Evolutionary conservation across 805 yeast genomes (phyloP).

Genomic region (Yamadazyma ubonensis): DNA sequence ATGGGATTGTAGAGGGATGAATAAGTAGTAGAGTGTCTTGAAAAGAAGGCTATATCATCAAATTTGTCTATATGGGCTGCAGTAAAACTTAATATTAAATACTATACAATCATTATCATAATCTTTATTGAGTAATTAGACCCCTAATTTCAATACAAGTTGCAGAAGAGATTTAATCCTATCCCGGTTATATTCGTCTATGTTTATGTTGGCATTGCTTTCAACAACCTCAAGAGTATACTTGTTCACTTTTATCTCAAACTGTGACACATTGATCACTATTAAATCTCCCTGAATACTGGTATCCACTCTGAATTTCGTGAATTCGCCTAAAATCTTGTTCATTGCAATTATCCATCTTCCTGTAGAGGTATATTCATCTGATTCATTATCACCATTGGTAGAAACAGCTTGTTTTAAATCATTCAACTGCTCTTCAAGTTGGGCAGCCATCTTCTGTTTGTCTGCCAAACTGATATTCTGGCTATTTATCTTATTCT

Average conservation of each 20-base stretch:
- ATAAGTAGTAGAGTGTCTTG: too few relatives aligned
- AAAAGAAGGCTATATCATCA: too few relatives aligned
- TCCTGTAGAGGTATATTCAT: constrained; percentile 11
- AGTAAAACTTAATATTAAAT: too few relatives aligned
- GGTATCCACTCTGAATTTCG: constrained; percentile 6
- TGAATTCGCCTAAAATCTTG: constrained; percentile 11
- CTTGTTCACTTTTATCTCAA: constrained; percentile 13
- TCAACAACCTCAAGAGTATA: constrained; percentile 6
- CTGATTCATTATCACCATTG: not conserved
- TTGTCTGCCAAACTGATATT: not conserved
- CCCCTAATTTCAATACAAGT: constrained; percentile 1
- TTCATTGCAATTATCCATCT: constrained; percentile 15
- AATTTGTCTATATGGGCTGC: too few relatives aligned
- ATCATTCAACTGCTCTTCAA: constrained; percentile 1
- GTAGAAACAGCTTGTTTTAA: not conserved
- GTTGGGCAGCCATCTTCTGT: not conserved
- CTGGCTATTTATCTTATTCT: not conserved
- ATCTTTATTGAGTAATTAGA: not conserved
- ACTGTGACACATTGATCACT: constrained; percentile 6
- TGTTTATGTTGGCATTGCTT: constrained; percentile 10
- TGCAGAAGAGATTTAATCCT: constrained; percentile 2
- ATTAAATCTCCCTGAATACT: constrained; percentile 10
- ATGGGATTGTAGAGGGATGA: too few relatives aligned
- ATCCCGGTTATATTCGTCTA: constrained; percentile 8
- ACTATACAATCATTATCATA: not conserved